A percentile compares a stretch with the other conserved stretches of the same genome.
Evolutionary conservation across 2,329 filamentous ascomycete species (phyloP).

Genomic region (Xylariomycetidae sp.): DNA sequence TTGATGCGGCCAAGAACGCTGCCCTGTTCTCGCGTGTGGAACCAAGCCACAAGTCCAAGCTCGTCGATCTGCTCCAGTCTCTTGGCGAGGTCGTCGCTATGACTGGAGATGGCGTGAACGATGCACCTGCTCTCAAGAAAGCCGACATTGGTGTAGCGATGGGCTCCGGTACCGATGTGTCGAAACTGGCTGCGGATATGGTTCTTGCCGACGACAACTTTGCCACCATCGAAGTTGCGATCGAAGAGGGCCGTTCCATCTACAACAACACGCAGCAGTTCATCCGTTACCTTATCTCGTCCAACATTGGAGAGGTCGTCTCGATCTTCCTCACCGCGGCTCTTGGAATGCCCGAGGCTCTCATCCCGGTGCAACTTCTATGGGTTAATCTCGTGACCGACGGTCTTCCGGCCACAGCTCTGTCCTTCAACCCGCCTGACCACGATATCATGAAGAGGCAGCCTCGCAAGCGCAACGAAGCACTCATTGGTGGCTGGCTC

Average conservation of each 20-base stretch:
- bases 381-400: slow-evolving; percentile 99
- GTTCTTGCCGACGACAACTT: slow-evolving; percentile 98
- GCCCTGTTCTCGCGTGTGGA: slow-evolving; percentile 95
- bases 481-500: slow-evolving; percentile 88
- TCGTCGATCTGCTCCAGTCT: slow-evolving; percentile 92
- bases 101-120: slow-evolving; percentile 98
- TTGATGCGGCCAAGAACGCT: slow-evolving; percentile 76
- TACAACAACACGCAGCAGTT: slow-evolving; percentile 99
- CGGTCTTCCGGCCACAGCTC: slow-evolving; percentile 87
- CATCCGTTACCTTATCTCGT: slow-evolving; percentile 97
- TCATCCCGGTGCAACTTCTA: slow-evolving; percentile 93
- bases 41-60: slow-evolving; percentile 92
- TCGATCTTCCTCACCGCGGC: slow-evolving; percentile 98
- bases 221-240: slow-evolving; percentile 90
- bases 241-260: slow-evolving; percentile 95
- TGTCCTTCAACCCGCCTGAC: slow-evolving; percentile 98
- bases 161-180: slow-evolving; percentile 95
- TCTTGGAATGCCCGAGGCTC: slow-evolving; percentile 91
- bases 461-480: slow-evolving; percentile 86
- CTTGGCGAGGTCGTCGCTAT: slow-evolving; percentile 94
- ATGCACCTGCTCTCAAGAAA: slow-evolving; percentile 96
- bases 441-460: slow-evolving; percentile 94
- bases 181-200: slow-evolving; percentile 96
- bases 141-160: slow-evolving; percentile 98
- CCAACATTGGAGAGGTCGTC: slow-evolving; percentile 97